Evolutionary conservation across 176 grass and related monocot species (phyloP).

Genomic region (Guadua angustifolia): DNA sequence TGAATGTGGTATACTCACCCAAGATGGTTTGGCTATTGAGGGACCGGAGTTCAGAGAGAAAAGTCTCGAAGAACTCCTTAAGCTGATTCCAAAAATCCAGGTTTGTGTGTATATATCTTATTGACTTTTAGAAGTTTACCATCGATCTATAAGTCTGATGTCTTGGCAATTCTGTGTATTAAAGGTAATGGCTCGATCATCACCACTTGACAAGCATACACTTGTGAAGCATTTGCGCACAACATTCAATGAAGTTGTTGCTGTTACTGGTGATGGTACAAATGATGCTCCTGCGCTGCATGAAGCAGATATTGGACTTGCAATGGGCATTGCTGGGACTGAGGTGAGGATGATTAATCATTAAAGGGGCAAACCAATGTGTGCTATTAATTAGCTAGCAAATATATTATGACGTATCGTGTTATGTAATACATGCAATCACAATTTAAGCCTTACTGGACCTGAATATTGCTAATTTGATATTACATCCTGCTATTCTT

Average conservation of each 20-base stretch:
- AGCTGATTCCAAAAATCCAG: slow-evolving; percentile 91
- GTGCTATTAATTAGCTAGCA: slow-evolving; percentile 3
- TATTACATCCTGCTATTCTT: slow-evolving; percentile 9
- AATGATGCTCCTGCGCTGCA: slow-evolving; percentile 98
- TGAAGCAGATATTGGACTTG: slow-evolving; percentile 99
- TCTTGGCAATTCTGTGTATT: slow-evolving; percentile 40
- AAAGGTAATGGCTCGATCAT: slow-evolving; percentile 97
- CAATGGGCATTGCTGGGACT: slow-evolving; percentile 97
- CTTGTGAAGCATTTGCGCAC: slow-evolving; percentile 90
- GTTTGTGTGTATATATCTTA: slow-evolving; percentile 46
- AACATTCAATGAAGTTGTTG: slow-evolving; percentile 89
- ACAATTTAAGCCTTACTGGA: slow-evolving; percentile 7
- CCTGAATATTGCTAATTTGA: slow-evolving; percentile 24
- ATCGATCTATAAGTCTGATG: slow-evolving; percentile 26
- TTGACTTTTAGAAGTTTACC: slow-evolving; percentile 13
- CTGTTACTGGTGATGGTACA: slow-evolving; percentile 97
- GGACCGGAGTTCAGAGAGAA: slow-evolving; percentile 89
- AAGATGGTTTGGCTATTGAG: slow-evolving; percentile 88
- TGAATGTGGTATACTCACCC: slow-evolving; percentile 97
- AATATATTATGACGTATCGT: background rate
- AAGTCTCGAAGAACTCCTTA: slow-evolving; percentile 64
- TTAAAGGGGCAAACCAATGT: background rate
- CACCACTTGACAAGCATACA: slow-evolving; percentile 93
- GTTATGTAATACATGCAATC: slow-evolving; percentile 10
- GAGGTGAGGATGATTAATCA: slow-evolving; percentile 60